Evolutionary conservation across 345 rosid species (phyloP).

Genomic region (Eucalyptus tenuipes): DNA sequence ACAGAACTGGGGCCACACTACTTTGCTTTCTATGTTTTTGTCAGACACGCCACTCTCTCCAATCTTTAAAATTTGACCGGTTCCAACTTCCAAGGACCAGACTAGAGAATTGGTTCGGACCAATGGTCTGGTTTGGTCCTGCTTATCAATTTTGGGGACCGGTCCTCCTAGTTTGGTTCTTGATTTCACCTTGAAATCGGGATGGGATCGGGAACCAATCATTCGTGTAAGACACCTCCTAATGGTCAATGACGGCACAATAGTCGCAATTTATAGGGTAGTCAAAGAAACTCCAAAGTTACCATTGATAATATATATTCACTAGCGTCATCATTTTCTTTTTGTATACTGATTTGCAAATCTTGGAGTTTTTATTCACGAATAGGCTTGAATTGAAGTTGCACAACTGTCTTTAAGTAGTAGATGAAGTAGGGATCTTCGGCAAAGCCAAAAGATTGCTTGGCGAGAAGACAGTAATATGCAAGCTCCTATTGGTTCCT

Average conservation of each 20-base stretch:
- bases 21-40: no score
- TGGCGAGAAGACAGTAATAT: background rate
- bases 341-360: background rate
- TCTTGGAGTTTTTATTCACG: background rate
- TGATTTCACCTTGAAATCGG: no score
- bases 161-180: accelerated
- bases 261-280: background rate
- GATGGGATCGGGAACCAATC: accelerated
- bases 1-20: no score
- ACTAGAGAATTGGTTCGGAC: no score
- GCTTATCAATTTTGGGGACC: accelerated
- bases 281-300: accelerated
- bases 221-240: no score
- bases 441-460: background rate
- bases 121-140: no score
- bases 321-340: accelerated
- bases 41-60: no score
- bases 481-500: background rate
- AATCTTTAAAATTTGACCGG: no score
- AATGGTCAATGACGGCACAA: accelerated
- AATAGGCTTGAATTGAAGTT: background rate
- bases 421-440: background rate
- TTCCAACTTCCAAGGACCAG: no score
- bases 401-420: background rate
- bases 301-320: background rate